Base-by-base conservation (phyloP, 495 filamentous ascomycete species). In the Durotheca rogersii region DNA sequence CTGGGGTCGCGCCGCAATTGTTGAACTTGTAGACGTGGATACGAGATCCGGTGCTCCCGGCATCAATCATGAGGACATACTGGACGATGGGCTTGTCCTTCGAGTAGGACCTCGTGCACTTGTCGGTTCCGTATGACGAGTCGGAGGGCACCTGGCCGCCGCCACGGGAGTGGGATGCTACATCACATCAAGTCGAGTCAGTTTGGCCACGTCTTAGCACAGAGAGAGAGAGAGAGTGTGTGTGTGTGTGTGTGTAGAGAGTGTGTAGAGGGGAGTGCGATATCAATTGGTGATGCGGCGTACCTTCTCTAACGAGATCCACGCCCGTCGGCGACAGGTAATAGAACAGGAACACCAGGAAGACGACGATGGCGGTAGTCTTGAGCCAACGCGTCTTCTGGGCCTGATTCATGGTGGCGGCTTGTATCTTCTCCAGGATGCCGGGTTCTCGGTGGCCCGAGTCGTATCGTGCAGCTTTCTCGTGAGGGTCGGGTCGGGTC, bases 21-120 rank as follows among this genome's bases (percentile, higher is more conserved):
- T 96, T 98, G 81, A 98, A 98, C 51, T 86, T 85, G 74, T 96
- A 98, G 44, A 97, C 91, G 71, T 98, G 93, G 64, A 98, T 96
- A 44, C 93, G 88, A 51, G 93, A 97, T 48, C 93, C 93, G 31
- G 92, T 96, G 72, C 91, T 96, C 45, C 93, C 93, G 29, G 93
- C 93, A 75, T 98, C 93, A 62, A 98, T 89, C 93, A 98, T 97
- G 56, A 95, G 80, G 47, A 89, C 93, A 76, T 96, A 97, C 63
- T 98, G 93, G 51, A 96, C 84, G 55, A 98, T 76, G 18, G 94
- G 94, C 72, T 95, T 98, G 33, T 86, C 82, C 23, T 83, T 79
- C 45, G 89, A 88, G 67, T 76, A 82, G 19, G 92, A 88, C 64
- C 83, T 88, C 37, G 82, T 82, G 78, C 93, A 98, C 71, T 80